phyloP scores from a whole-genome alignment of 2,329 filamentous ascomycete species.

The Ophiostoma sp. region DNA sequence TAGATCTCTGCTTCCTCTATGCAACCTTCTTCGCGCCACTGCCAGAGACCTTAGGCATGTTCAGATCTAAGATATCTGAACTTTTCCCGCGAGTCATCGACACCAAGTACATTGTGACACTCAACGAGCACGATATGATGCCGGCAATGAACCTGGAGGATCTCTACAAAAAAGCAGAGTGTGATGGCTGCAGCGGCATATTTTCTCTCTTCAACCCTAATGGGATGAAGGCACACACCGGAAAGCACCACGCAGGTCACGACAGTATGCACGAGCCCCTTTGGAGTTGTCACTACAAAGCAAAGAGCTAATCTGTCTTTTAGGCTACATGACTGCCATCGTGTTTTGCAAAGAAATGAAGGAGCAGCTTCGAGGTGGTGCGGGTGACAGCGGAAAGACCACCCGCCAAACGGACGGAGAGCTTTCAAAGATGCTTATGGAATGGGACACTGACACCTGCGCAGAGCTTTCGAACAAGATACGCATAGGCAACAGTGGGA shows the following conservation, averaged over 20 bases:
- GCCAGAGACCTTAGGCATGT: slow-evolving; percentile 49
- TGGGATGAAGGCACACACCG: slow-evolving; percentile 14
- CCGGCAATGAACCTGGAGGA: slow-evolving; percentile 25
- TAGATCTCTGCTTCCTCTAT: slow-evolving; percentile 60
- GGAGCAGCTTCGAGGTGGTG: slow-evolving; percentile 8
- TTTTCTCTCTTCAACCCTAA: slow-evolving; percentile 3
- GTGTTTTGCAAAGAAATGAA: slow-evolving; percentile 35
- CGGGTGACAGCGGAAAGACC: neutral
- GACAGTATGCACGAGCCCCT: slow-evolving; percentile 5
- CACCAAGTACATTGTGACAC: slow-evolving; percentile 66
- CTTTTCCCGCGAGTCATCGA: slow-evolving; percentile 50
- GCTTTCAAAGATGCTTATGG: slow-evolving; percentile 18
- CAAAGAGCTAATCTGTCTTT: slow-evolving; percentile 1
- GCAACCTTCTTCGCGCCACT: slow-evolving; percentile 55
- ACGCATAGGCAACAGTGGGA: slow-evolving; percentile 25
- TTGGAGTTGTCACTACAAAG: too few relatives aligned
- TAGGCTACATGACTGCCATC: slow-evolving; percentile 37
- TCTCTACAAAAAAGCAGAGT: slow-evolving; percentile 18
- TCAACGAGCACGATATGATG: slow-evolving; percentile 74
- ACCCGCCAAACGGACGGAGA: neutral
- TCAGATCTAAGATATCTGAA: slow-evolving; percentile 44
- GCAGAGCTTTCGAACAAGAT: slow-evolving; percentile 28
- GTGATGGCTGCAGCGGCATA: neutral
- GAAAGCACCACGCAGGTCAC: slow-evolving; percentile 16
- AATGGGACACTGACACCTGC: slow-evolving; percentile 27